A percentile compares a stretch with the other conserved stretches of the same genome.
Conservation (phyloP, 768 basidiomycete genomes). For the Russula virescens region DNA sequence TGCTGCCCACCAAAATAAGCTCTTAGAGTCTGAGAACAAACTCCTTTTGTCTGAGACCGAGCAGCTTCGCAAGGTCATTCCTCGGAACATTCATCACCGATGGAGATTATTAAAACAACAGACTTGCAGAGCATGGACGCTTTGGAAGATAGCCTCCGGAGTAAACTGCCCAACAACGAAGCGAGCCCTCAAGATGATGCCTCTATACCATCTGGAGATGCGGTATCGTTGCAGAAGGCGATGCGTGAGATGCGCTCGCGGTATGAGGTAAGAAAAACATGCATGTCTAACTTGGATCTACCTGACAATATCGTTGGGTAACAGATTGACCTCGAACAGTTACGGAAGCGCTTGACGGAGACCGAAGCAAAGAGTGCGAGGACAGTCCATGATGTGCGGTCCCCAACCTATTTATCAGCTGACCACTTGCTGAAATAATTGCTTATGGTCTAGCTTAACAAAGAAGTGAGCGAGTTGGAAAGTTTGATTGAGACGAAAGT, state of each 20-base stretch:
- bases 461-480: constrained; percentile 90
- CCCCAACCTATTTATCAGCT: background rate
- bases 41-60: constrained; percentile 59
- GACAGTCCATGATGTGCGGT: constrained; percentile 57
- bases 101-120: background rate
- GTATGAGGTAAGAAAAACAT: constrained; percentile 42
- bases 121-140: constrained; percentile 58
- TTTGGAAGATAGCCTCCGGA: constrained; percentile 71
- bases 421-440: constrained; percentile 6
- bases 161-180: constrained; percentile 49
- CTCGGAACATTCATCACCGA: background rate
- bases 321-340: constrained; percentile 60
- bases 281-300: background rate
- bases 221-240: constrained; percentile 38
- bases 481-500: constrained; percentile 93
- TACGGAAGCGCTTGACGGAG: constrained; percentile 64
- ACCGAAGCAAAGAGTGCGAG: constrained; percentile 72
- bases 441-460: constrained; percentile 56
- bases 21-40: constrained; percentile 74
- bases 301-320: background rate
- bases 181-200: constrained; percentile 31
- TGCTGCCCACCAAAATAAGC: constrained; percentile 55
- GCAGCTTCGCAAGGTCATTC: constrained; percentile 63
- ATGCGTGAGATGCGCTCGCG: constrained; percentile 46
- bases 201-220: constrained; percentile 29